phyloP scores from a whole-genome alignment of 805 yeast genomes.

The Diddensiella caesifluorescens region DNA sequence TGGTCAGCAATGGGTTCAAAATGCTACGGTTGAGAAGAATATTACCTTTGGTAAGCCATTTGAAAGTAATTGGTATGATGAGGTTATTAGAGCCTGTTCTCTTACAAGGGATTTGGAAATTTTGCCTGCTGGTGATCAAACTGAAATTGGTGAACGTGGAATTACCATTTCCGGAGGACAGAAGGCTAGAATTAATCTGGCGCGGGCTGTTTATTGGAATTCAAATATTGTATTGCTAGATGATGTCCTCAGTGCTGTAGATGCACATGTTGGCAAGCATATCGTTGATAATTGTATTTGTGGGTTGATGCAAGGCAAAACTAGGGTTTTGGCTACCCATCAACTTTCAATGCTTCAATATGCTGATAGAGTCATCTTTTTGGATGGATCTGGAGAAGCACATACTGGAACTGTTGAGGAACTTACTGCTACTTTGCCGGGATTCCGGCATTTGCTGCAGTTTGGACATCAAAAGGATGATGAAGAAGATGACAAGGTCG shows the following conservation, averaged over 20 bases:
- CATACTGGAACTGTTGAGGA: constrained; percentile 58
- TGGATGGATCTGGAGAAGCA: constrained; percentile 55
- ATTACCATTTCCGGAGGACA: constrained; percentile 88
- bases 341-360: constrained; percentile 64
- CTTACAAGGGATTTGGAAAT: constrained; percentile 58
- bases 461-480: constrained; percentile 14
- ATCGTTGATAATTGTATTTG: constrained; percentile 64
- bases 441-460: constrained; percentile 41
- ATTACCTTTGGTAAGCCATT: constrained; percentile 61
- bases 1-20: constrained; percentile 81
- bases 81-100: constrained; percentile 59
- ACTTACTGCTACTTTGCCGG: constrained; percentile 40
- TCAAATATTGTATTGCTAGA: constrained; percentile 65
- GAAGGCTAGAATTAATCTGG: constrained; percentile 78
- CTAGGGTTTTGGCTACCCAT: constrained; percentile 79
- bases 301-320: constrained; percentile 51
- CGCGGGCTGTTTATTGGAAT: constrained; percentile 70
- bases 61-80: constrained; percentile 46
- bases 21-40: constrained; percentile 69
- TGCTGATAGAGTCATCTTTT: constrained; percentile 65
- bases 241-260: constrained; percentile 84
- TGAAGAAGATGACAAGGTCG: constrained; percentile 15
- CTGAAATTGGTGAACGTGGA: constrained; percentile 88
- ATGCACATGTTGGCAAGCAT: constrained; percentile 76
- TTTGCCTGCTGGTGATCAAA: constrained; percentile 67